These are phyloP conservation scores for Cutaneotrichosporon cyanovorans DNA, from an alignment of 1,284 basidiomycete species.

Conservation along the genomic window DNA sequence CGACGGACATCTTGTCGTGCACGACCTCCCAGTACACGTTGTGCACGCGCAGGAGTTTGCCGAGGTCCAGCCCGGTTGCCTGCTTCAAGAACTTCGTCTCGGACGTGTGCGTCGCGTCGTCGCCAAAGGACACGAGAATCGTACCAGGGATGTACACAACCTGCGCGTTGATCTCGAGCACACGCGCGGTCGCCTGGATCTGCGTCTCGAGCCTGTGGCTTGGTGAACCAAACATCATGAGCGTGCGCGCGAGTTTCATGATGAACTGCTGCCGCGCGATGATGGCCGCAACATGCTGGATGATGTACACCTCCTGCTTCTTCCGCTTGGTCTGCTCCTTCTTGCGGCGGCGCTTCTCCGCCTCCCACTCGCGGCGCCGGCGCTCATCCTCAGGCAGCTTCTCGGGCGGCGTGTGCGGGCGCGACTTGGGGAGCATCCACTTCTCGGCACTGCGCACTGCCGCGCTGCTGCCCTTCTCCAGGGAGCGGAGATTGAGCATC, in stretches of 20 bases:
- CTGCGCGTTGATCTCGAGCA: conserved; percentile 74
- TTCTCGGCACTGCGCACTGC: conserved; percentile 26
- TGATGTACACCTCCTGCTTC: conserved; percentile 75
- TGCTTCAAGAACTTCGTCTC: conserved; percentile 80
- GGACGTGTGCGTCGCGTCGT: conserved; percentile 72
- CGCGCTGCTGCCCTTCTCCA: conserved; percentile 8
- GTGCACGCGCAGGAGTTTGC: conserved; percentile 69
- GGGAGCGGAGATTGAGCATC: conserved; percentile 23
- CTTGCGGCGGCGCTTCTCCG: conserved; percentile 47
- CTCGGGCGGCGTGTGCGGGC: neutral
- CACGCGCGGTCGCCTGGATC: conserved; percentile 74
- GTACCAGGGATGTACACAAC: conserved; percentile 82
- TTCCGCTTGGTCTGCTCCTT: conserved; percentile 57
- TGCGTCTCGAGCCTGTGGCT: conserved; percentile 80
- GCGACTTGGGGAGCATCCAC: conserved; percentile 25
- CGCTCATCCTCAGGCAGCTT: conserved; percentile 44
- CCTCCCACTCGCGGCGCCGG: conserved; percentile 50
- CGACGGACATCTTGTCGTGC: conserved; percentile 74
- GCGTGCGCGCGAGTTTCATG: conserved; percentile 74
- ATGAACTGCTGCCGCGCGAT: conserved; percentile 83
- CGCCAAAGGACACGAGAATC: conserved; percentile 74
- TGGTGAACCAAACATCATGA: conserved; percentile 96
- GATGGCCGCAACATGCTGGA: conserved; percentile 80
- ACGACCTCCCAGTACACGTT: conserved; percentile 79
- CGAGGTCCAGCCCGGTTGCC: conserved; percentile 63